Conservation (phyloP, 495 filamentous ascomycete species). For the Tuber calosporum region DNA sequence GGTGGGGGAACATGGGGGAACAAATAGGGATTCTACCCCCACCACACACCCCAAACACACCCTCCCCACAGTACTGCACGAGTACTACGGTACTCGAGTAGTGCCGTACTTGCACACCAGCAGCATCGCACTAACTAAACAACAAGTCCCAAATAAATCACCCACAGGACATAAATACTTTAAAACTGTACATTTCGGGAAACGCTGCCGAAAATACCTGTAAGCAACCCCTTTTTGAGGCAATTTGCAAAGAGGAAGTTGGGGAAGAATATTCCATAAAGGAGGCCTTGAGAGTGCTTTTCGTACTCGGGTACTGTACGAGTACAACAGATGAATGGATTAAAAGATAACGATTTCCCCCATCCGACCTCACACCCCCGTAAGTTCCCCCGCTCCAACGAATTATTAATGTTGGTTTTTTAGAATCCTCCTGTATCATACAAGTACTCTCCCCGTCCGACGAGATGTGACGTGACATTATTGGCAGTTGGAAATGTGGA, state of each 20-base stretch:
- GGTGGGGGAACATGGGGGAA: no score
- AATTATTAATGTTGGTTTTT: not conserved
- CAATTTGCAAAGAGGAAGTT: not conserved
- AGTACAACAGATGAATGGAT: not conserved
- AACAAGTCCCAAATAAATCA: not conserved
- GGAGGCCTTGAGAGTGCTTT: not conserved
- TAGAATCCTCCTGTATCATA: not conserved
- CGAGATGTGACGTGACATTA: not conserved
- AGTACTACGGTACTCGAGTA: no score
- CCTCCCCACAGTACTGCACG: no score
- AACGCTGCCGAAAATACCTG: not conserved
- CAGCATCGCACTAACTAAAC: not conserved
- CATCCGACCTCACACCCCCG: not conserved
- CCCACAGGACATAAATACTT: not conserved
- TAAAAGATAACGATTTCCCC: not conserved
- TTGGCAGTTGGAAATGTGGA: not conserved
- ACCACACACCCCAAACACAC: not conserved
- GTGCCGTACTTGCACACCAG: not conserved
- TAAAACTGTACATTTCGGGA: not conserved
- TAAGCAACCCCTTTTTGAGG: not conserved
- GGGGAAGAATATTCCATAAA: not conserved
- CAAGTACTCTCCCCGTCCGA: not conserved
- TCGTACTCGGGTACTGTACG: not conserved
- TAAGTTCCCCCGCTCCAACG: not conserved
- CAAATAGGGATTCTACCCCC: not conserved